phyloP scores from a whole-genome alignment of 208 protist genomes.

The Trypanosoma melophagium region DNA sequence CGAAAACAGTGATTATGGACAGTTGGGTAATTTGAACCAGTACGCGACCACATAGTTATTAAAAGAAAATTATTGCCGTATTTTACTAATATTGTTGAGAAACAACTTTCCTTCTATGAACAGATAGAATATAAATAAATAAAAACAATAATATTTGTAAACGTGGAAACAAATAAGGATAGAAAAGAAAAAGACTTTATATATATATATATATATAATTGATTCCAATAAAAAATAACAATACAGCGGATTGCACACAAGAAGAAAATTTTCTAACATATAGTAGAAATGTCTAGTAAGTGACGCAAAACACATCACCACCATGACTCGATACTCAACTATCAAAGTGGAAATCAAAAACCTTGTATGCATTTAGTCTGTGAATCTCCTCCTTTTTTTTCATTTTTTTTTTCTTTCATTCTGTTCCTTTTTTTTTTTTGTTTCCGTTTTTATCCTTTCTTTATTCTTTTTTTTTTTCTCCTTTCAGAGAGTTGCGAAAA shows the following conservation, averaged over 20 bases:
- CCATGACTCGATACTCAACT: too few species aligned
- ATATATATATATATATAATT: neutral
- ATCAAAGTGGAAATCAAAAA: too few species aligned
- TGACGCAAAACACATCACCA: too few species aligned
- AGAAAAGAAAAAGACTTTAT: slow-evolving; percentile 22
- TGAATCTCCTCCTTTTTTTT: neutral
- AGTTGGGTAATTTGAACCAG: slow-evolving; percentile 17
- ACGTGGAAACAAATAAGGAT: slow-evolving; percentile 2
- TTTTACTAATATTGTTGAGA: slow-evolving; percentile 5
- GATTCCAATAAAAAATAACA: neutral
- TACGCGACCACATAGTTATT: neutral
- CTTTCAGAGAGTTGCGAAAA: neutral
- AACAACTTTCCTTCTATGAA: slow-evolving; percentile 12
- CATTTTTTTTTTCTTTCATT: neutral
- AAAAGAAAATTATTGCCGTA: neutral
- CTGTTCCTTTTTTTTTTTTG: neutral
- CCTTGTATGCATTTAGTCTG: too few species aligned
- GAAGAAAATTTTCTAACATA: too few species aligned
- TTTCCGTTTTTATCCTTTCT: neutral
- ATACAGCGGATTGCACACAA: too few species aligned
- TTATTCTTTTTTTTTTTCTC: neutral
- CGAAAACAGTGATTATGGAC: slow-evolving; percentile 27
- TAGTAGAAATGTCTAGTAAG: too few species aligned
- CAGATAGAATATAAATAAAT: slow-evolving; percentile 11
- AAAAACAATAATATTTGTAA: slow-evolving; percentile 12